Conservation (phyloP, 2,329 filamentous ascomycete species). For the Aureobasidium mangrovei region DNA sequence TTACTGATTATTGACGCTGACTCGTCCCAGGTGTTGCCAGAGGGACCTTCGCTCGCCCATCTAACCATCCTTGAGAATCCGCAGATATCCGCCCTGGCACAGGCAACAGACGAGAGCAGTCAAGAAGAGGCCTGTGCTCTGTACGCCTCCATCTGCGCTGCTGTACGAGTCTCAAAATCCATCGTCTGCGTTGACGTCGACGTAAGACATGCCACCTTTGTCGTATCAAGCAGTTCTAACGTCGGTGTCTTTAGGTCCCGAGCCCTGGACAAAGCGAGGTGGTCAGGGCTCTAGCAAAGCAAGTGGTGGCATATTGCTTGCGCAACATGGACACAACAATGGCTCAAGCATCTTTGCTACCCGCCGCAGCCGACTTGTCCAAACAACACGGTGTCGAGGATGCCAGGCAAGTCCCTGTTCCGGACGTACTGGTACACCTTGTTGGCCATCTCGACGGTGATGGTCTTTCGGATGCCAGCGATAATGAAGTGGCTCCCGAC, state of each 20-base stretch:
- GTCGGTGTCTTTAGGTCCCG: constrained; percentile 44
- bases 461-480: constrained; percentile 42
- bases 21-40: constrained; percentile 56
- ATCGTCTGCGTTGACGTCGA: constrained; percentile 90
- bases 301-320: constrained; percentile 89
- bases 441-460: constrained; percentile 59
- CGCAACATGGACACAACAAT: constrained; percentile 81
- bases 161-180: constrained; percentile 71
- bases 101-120: constrained; percentile 64
- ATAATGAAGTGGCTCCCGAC: constrained; percentile 65
- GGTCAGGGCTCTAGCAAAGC: constrained; percentile 83
- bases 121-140: constrained; percentile 93
- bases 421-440: constrained; percentile 78
- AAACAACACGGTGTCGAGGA: constrained; percentile 39
- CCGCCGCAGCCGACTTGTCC: constrained; percentile 36
- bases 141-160: constrained; percentile 84
- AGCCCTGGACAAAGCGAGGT: constrained; percentile 74
- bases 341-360: constrained; percentile 46
- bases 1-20: not conserved
- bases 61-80: constrained; percentile 79
- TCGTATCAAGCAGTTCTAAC: constrained; percentile 2
- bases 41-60: constrained; percentile 72
- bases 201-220: constrained; percentile 27
- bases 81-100: constrained; percentile 59
- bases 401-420: constrained; percentile 54